phyloP scores from a whole-genome alignment of 2,329 filamentous ascomycete genomes.

The Celoporthe dispersa region DNA sequence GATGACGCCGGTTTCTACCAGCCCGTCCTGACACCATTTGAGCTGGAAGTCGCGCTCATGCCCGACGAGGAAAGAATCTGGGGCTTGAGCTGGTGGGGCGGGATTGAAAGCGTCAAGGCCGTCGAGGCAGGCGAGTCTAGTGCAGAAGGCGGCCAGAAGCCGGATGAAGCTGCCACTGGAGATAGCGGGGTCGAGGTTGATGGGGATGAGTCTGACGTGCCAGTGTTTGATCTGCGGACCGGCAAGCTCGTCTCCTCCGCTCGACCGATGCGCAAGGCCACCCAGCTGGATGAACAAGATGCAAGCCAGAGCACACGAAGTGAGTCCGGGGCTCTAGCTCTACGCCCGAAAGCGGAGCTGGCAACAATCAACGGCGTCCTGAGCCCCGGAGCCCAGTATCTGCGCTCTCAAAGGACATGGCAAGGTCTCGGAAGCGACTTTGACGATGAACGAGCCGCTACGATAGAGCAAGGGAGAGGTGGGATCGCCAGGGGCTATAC shows the following conservation, averaged over 20 bases:
- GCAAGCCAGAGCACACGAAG: slow-evolving; percentile 29
- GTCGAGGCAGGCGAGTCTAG: slow-evolving; percentile 36
- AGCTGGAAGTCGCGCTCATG: slow-evolving; percentile 78
- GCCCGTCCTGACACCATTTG: slow-evolving; percentile 93
- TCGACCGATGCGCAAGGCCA: slow-evolving; percentile 68
- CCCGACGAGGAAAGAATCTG: slow-evolving; percentile 78
- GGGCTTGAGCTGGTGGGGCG: slow-evolving; percentile 87
- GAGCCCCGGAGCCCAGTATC: slow-evolving; percentile 90
- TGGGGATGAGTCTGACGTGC: slow-evolving; percentile 77
- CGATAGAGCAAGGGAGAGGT: slow-evolving; percentile 82
- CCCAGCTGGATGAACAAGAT: slow-evolving; percentile 36
- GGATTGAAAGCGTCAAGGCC: slow-evolving; percentile 73
- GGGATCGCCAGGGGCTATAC: slow-evolving; percentile 89
- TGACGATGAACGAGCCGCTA: slow-evolving; percentile 62
- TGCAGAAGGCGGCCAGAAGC: slow-evolving; percentile 29
- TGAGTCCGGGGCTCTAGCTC: slow-evolving; percentile 58
- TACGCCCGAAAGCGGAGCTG: slow-evolving; percentile 66
- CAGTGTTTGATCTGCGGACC: slow-evolving; percentile 90
- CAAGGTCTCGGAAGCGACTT: slow-evolving; percentile 90
- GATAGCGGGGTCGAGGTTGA: slow-evolving; percentile 35
- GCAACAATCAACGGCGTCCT: slow-evolving; percentile 81
- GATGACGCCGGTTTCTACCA: slow-evolving; percentile 81
- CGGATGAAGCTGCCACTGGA: slow-evolving; percentile 31
- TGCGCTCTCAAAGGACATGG: slow-evolving; percentile 86
- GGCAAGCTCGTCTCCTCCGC: slow-evolving; percentile 81